phyloP scores from a whole-genome alignment of 306 rosid species.

The Astragalus glycyphyllos region DNA sequence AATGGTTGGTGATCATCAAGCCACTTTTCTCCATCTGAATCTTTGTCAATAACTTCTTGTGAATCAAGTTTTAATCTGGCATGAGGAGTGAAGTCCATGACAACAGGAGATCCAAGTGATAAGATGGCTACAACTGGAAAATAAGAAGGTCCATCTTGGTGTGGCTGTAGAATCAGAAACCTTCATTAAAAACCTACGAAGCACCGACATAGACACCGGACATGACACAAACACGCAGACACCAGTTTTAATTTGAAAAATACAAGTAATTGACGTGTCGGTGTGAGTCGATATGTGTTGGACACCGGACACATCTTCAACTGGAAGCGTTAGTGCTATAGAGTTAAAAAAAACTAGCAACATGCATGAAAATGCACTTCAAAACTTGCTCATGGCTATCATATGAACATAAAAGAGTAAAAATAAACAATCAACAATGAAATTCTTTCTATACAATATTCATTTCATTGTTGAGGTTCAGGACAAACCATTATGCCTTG shows the following conservation, averaged over 20 bases:
- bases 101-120: constrained; percentile 83
- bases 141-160: constrained; percentile 94
- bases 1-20: constrained; percentile 57
- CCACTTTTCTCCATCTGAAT: constrained; percentile 48
- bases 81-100: constrained; percentile 94
- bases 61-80: constrained; percentile 59
- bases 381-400: constrained; percentile 8
- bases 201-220: no score
- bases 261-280: no score
- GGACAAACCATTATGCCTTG: constrained; percentile 90
- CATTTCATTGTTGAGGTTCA: constrained; percentile 20
- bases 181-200: constrained; percentile 1
- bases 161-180: constrained; percentile 63
- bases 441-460: constrained; percentile 13
- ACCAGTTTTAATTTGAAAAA: no score
- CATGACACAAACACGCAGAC: no score
- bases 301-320: no score
- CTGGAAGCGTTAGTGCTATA: no score
- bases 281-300: no score
- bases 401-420: constrained; percentile 3
- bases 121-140: constrained; percentile 90
- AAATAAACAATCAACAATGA: constrained; percentile 13
- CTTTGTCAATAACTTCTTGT: constrained; percentile 38
- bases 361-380: neutral
- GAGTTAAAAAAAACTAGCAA: no score